These are phyloP conservation scores for Halteria grandinella DNA, from an alignment of 73 alveolate species.

Conservation along the genomic window DNA sequence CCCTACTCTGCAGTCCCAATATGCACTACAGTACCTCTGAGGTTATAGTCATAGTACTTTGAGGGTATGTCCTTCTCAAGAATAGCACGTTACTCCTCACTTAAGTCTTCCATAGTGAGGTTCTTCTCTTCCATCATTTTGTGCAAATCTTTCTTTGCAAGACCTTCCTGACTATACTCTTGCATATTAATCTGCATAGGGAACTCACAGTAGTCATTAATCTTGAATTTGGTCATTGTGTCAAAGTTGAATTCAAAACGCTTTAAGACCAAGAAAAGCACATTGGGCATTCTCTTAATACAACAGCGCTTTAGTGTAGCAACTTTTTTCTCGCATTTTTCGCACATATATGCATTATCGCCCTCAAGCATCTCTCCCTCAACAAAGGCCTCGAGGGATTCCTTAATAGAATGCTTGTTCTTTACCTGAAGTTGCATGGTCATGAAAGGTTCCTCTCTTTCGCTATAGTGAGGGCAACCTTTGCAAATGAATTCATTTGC, in stretches of 20 bases:
- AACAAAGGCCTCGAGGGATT: conserved; percentile 78
- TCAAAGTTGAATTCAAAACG: conserved; percentile 95
- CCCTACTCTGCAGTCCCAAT: conserved; percentile 96
- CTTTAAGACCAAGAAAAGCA: conserved; percentile 84
- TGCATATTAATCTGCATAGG: conserved; percentile 87
- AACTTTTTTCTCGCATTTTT: conserved; percentile 95
- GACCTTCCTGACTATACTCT: conserved; percentile 70
- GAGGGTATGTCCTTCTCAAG: conserved; percentile 66
- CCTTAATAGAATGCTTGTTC: conserved; percentile 76
- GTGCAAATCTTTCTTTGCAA: conserved; percentile 53
- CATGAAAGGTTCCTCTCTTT: conserved; percentile 86
- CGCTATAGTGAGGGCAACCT: conserved; percentile 87
- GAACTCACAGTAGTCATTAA: conserved; percentile 95
- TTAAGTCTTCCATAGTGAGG: conserved; percentile 55
- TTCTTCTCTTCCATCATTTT: conserved; percentile 67
- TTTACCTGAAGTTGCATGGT: conserved; percentile 88
- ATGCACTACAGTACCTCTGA: conserved; percentile 94
- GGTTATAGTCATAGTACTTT: conserved; percentile 78
- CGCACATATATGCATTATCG: conserved; percentile 96
- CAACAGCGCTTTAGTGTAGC: conserved; percentile 90
- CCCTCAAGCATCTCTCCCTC: conserved; percentile 98
- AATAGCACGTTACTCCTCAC: conserved; percentile 32
- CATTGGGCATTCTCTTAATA: conserved; percentile 91
- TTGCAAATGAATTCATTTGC: conserved; percentile 82
- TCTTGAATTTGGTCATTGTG: conserved; percentile 88